Conservation (phyloP, 257 asterid genomes). For the Plantago elongata region DNA sequence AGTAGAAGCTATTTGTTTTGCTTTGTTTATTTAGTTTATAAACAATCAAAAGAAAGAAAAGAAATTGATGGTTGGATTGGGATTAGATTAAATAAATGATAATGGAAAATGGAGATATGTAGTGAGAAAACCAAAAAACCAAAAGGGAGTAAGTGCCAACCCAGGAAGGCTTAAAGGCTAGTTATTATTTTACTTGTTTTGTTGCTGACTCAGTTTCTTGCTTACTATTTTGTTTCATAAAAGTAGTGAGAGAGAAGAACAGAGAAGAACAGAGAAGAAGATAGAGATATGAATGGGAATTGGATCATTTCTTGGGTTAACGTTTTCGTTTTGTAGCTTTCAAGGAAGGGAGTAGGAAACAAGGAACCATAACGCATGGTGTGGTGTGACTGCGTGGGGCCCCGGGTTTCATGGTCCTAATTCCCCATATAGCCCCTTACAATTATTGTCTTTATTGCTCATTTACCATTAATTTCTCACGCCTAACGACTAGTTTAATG, state of each 20-base stretch:
- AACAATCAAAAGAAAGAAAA: not conserved
- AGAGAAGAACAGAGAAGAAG: not conserved
- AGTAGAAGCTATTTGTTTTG: not conserved
- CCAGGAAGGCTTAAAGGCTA: not conserved
- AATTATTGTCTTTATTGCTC: conserved; percentile 7
- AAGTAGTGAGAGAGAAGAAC: not conserved
- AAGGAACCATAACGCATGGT: conserved; percentile 27
- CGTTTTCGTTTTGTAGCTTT: conserved; percentile 43
- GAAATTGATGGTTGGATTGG: not conserved
- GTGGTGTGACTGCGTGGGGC: conserved; percentile 35
- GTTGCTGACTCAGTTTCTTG: not conserved
- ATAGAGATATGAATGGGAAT: conserved; percentile 3
- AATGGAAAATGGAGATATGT: conserved; percentile 3
- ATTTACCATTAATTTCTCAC: too few species aligned
- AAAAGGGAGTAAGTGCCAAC: not conserved
- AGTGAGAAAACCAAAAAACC: too few species aligned
- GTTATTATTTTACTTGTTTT: conserved; percentile 10
- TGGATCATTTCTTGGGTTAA: not conserved
- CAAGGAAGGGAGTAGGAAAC: conserved; percentile 22
- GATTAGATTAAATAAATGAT: conserved; percentile 14
- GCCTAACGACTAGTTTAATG: too few species aligned
- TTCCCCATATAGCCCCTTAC: too few species aligned
- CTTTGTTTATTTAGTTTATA: too few species aligned
- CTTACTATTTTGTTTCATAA: not conserved
- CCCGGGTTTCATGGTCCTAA: conserved; percentile 30